phyloP scores from a whole-genome alignment of 2,329 filamentous ascomycete species.

The Aspergillus brunneoviolaceus region DNA sequence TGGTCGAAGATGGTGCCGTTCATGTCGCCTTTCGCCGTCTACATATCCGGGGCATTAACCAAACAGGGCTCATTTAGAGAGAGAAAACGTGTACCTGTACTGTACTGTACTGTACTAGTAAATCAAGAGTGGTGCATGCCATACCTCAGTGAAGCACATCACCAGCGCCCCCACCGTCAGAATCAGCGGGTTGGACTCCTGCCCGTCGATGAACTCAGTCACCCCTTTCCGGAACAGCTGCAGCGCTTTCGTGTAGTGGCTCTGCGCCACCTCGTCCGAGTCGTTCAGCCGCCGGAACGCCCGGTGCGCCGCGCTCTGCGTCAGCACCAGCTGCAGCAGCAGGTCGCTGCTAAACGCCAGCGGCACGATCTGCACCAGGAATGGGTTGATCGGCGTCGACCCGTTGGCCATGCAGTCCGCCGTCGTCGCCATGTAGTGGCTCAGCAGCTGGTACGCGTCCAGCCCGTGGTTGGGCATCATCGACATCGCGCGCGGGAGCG shows the following conservation, averaged over 20 bases:
- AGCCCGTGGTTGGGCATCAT: constrained; percentile 31
- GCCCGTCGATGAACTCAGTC: constrained; percentile 32
- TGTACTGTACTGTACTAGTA: too few relatives aligned
- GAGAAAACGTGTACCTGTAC: neutral
- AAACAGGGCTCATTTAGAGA: too few relatives aligned
- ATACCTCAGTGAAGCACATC: constrained; percentile 50
- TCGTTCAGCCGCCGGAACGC: constrained; percentile 32
- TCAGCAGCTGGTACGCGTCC: constrained; percentile 41
- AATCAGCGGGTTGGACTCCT: constrained; percentile 36
- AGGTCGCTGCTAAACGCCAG: constrained; percentile 49
- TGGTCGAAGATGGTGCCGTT: constrained; percentile 50
- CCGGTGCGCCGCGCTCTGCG: constrained; percentile 40
- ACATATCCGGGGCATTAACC: constrained; percentile 10
- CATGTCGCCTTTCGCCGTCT: constrained; percentile 47
- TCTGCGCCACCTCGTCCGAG: constrained; percentile 30
- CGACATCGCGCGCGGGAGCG: constrained; percentile 27
- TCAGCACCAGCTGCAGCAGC: constrained; percentile 49
- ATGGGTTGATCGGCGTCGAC: constrained; percentile 49
- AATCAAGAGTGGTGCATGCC: constrained; percentile 28
- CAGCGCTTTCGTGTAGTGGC: constrained; percentile 32
- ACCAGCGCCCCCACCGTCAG: constrained; percentile 48
- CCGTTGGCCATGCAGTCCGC: constrained; percentile 52
- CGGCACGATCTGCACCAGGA: constrained; percentile 48
- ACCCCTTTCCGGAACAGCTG: constrained; percentile 30
- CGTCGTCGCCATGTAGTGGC: constrained; percentile 48